These are phyloP conservation scores for Lanmaoa rubissima DNA, from an alignment of 768 basidiomycete genomes.

Conservation along the genomic window DNA sequence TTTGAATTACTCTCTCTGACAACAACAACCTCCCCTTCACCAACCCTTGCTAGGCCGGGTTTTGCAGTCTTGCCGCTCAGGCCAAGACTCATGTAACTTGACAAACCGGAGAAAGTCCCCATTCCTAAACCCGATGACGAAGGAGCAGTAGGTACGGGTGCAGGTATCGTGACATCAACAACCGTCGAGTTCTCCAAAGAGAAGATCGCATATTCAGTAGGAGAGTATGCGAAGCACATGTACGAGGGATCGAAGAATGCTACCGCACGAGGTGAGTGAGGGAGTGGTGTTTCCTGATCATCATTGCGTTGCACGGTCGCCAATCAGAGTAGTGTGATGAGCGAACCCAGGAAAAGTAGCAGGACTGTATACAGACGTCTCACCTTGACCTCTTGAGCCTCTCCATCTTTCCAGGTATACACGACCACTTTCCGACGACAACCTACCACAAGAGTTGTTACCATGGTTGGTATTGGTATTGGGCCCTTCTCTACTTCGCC, in stretches of 20 bases:
- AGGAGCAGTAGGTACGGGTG: conserved; percentile 34
- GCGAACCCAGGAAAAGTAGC: background rate
- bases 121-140: conserved; percentile 41
- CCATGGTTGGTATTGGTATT: conserved; percentile 57
- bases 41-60: conserved; percentile 54
- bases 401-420: conserved; percentile 85
- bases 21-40: conserved; percentile 64
- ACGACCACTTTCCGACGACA: conserved; percentile 83
- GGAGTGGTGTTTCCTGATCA: conserved; percentile 72
- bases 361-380: conserved; percentile 6
- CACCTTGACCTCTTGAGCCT: conserved; percentile 71
- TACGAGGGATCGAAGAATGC: conserved; percentile 64
- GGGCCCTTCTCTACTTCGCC: conserved; percentile 15
- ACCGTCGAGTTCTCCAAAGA: conserved; percentile 57
- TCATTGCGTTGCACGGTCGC: background rate
- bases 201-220: conserved; percentile 64
- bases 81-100: conserved; percentile 84
- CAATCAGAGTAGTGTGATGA: background rate
- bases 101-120: conserved; percentile 72
- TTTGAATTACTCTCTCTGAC: conserved; percentile 73
- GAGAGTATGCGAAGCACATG: conserved; percentile 77
- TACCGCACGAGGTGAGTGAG: conserved; percentile 88
- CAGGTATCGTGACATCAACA: conserved; percentile 51
- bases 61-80: conserved; percentile 67
- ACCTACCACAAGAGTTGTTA: conserved; percentile 82